These are phyloP conservation scores for Volvox africanus DNA, from an alignment of 139 green algal species.

Conservation along the genomic window DNA sequence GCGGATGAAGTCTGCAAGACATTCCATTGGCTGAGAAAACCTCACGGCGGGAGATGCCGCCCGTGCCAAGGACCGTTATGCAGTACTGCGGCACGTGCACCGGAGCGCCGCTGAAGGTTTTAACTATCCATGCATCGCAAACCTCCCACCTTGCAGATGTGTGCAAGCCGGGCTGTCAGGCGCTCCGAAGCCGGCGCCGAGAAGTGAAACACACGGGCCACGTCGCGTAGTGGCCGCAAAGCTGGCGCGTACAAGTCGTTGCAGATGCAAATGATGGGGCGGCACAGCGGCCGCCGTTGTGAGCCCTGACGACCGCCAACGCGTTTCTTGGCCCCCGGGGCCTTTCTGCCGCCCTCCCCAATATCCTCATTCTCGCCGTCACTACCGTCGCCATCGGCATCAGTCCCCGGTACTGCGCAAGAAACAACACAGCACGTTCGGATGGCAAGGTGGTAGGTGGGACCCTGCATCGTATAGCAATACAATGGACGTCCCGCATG, in stretches of 20 bases:
- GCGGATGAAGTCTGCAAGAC: no score
- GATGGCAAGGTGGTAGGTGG: no score
- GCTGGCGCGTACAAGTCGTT: constrained; percentile 96
- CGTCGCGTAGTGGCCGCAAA: constrained; percentile 87
- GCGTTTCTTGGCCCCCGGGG: not conserved
- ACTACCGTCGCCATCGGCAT: not conserved
- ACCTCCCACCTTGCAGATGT: constrained; percentile 71
- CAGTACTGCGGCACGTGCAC: no score
- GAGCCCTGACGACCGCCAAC: not conserved
- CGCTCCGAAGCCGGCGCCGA: constrained; percentile 56
- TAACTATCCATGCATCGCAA: not conserved
- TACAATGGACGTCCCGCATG: no score
- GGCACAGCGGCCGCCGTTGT: constrained; percentile 59
- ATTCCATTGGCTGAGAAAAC: no score
- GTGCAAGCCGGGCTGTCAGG: constrained; percentile 68
- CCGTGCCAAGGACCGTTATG: no score
- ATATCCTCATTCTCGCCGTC: not conserved
- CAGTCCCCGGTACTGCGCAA: not conserved
- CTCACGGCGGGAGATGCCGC: no score
- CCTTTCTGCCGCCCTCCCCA: not conserved
- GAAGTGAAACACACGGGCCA: constrained; percentile 86
- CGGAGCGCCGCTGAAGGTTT: no score
- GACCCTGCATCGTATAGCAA: no score
- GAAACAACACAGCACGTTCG: no score
- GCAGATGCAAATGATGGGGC: constrained; percentile 96